Conservation (phyloP, 495 filamentous ascomycete species). For the Penicillium dipodomyicola region DNA sequence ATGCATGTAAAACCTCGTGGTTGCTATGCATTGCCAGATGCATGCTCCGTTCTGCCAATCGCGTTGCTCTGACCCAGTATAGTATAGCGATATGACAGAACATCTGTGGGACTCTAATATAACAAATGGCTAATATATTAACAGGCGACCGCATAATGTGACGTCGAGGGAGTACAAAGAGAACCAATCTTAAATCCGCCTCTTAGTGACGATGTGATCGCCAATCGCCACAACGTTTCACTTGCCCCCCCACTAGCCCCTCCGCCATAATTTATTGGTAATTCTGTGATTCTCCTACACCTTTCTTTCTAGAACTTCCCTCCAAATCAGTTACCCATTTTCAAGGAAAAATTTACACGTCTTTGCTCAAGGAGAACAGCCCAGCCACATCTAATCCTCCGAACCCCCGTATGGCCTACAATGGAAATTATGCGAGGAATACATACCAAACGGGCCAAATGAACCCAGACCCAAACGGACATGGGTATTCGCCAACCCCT, state of each 20-base stretch:
- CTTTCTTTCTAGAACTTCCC: conserved; percentile 8
- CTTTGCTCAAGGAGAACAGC: neutral
- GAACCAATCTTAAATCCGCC: neutral
- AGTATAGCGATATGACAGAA: conserved; percentile 12
- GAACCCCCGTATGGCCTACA: conserved; percentile 39
- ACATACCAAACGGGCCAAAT: conserved; percentile 29
- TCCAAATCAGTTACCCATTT: neutral
- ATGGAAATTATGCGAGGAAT: conserved; percentile 35
- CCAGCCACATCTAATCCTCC: neutral
- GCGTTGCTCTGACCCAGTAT: neutral
- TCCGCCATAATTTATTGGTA: conserved; percentile 3
- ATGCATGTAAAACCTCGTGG: neutral
- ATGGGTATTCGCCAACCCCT: conserved; percentile 25
- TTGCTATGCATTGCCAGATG: neutral
- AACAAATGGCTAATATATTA: neutral
- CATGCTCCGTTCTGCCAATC: conserved; percentile 4
- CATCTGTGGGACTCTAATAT: conserved; percentile 8
- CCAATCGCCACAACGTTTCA: conserved; percentile 14
- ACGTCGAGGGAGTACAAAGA: conserved; percentile 14
- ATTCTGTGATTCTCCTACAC: neutral
- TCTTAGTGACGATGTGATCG: conserved; percentile 8
- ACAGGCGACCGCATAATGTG: conserved; percentile 4
- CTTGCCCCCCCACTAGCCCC: conserved; percentile 11
- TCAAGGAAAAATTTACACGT: neutral
- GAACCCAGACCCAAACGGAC: conserved; percentile 25